Base-by-base conservation (phyloP, 1,284 basidiomycete species). In the Sparassis latifolia region DNA sequence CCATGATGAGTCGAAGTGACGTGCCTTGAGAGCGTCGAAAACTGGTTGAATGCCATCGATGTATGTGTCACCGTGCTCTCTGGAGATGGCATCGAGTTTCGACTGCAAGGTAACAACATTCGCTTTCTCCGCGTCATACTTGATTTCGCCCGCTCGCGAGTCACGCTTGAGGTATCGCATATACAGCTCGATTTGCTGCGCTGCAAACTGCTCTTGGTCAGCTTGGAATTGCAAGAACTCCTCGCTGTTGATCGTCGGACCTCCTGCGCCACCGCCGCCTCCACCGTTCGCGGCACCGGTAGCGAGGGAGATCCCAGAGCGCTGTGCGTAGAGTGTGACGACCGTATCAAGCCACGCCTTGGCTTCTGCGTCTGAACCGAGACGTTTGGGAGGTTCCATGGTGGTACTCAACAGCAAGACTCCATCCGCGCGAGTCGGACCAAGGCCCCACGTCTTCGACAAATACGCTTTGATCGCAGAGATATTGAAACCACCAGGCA, bases 401-500 rank as follows among this genome's bases (percentile, higher is more conserved):
- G 92, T 94, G 10, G 92, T 86, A 58, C 85, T 94, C 53, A 97
- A 78, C 45, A 99, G 80, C 48, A 99, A 80, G n/a, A 94, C 92
- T 37, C 82, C 88, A 58, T 99, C 96, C 10, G 89, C 83, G 52
- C 96, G 91, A 39, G 81, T 79, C 6, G 95, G 74, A 30, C 96
- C 97, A 20, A 99, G 75, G 54, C 96, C 96, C 95, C 94, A 97
- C 35, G 80, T 80, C 76, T 97, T 97, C 44, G 83, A 80, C 42
- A 98, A 78, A 66, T 98, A 80, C 3, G 81, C 71, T 71, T 97
- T 96, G 69, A 95, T 92, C n/a, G 91, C 81, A 3, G 95, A 92
- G 30, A 90, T 77, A 67, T 97, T 97, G 82, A 99, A 99, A 32
- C 96, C 96, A 72, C 97, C 97, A 39, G 97, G 97, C 89, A 99